Evolutionary conservation across 2,329 filamentous ascomycete genomes (phyloP).

Genomic region (Laburnicola sp.): DNA sequence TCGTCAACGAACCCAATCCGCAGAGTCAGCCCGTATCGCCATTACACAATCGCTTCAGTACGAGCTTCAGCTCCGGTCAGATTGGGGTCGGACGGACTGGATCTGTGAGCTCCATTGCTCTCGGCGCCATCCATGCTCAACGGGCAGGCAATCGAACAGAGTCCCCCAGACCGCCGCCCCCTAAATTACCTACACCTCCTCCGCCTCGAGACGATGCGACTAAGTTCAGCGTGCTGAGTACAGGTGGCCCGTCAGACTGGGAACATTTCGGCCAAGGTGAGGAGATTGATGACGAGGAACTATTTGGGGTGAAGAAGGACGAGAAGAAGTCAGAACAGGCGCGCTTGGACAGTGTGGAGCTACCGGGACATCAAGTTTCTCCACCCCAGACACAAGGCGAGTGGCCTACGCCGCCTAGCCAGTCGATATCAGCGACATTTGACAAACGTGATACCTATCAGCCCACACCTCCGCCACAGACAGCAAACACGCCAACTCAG

Average conservation of each 20-base stretch:
- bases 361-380: slow-evolving; percentile 31
- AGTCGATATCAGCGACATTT: slow-evolving; percentile 19
- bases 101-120: slow-evolving; percentile 39
- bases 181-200: slow-evolving; percentile 27
- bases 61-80: slow-evolving; percentile 27
- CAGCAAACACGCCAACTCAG: slow-evolving; percentile 22
- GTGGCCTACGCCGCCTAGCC: slow-evolving; percentile 38
- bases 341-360: slow-evolving; percentile 34
- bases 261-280: slow-evolving; percentile 39
- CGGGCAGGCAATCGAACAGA: slow-evolving; percentile 25
- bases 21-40: slow-evolving; percentile 41
- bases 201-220: slow-evolving; percentile 33
- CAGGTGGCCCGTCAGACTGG: slow-evolving; percentile 45
- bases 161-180: slow-evolving; percentile 29
- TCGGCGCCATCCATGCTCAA: slow-evolving; percentile 34
- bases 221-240: slow-evolving; percentile 38
- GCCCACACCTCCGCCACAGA: slow-evolving; percentile 36
- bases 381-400: slow-evolving; percentile 31
- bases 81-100: slow-evolving; percentile 27
- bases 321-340: slow-evolving; percentile 15
- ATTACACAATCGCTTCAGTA: slow-evolving; percentile 31
- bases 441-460: slow-evolving; percentile 30
- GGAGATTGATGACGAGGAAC: slow-evolving; percentile 43
- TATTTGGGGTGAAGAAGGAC: slow-evolving; percentile 35
- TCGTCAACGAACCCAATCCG: slow-evolving; percentile 32